These are phyloP conservation scores for Solanum boliviense DNA, from an alignment of 257 asterid species.

Conservation along the genomic window DNA sequence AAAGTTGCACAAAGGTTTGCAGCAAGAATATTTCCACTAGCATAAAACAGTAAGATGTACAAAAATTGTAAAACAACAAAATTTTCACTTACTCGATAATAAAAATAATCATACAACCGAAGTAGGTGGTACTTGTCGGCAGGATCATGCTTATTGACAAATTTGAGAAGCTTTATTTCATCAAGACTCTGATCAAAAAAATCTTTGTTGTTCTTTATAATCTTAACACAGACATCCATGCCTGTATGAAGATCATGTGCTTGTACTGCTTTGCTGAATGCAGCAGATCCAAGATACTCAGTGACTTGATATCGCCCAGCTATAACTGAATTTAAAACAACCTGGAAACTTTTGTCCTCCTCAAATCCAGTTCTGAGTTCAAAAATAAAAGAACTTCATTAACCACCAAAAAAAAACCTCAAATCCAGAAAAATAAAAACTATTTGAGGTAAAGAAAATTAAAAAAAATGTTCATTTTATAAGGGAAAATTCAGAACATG, in stretches of 20 bases:
- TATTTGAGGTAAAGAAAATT: not conserved
- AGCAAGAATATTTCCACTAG: not conserved
- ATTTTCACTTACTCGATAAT: conserved; percentile 13
- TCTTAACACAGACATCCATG: conserved; percentile 22
- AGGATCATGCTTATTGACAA: conserved; percentile 24
- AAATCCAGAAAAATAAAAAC: not conserved
- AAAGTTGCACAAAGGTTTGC: not conserved
- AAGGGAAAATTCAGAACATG: not conserved
- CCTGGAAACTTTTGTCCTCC: conserved; percentile 22
- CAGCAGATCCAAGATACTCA: conserved; percentile 26
- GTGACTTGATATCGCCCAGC: conserved; percentile 25
- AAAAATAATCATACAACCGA: conserved; percentile 22
- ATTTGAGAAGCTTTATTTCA: conserved; percentile 22
- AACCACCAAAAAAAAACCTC: not conserved
- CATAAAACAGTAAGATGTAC: not conserved
- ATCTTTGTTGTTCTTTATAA: conserved; percentile 23
- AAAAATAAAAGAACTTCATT: not conserved
- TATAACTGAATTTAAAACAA: conserved; percentile 16
- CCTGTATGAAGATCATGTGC: conserved; percentile 25
- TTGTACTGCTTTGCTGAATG: conserved; percentile 25
- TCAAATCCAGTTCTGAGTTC: conserved; percentile 20
- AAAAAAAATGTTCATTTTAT: not conserved
- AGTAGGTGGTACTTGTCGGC: conserved; percentile 19
- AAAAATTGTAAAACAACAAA: not conserved
- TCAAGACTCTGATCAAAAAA: conserved; percentile 25